Evolutionary conservation across 2,329 filamentous ascomycete species (phyloP), one percentile per base, ranked within the genome.

Genomic region (Apiospora arundinis): DNA sequence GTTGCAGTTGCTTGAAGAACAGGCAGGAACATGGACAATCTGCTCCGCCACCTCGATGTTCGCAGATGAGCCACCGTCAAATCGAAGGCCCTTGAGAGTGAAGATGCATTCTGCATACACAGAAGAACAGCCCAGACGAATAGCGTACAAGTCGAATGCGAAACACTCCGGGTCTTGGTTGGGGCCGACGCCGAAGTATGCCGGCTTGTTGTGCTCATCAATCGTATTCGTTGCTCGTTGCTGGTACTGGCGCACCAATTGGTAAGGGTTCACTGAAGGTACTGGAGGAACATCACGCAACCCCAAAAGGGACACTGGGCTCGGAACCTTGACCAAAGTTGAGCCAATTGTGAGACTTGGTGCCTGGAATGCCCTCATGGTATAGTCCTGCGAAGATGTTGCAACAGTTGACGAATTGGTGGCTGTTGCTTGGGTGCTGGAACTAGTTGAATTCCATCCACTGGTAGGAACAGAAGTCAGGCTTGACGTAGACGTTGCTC

Each of bases 161-260:
- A 69, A 32, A 25, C 67, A 69, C 16, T 71, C 21, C 0, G 73
- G 73, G 3, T 72, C 71, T 28, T 72, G 72, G 56, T 77, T 74
- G 69, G 77, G 74, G 2, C 77, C 78, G 45, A 78, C 74, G 46
- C 76, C 73, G 69, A 80, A 77, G 14, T 70, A 70, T 46, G 76
- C 78, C 16, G 72, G 72, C 56, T 75, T 73, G 4, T 67, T 66
- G 14, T 72, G 65, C 6, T 71, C 67, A 67, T 69, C 72, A 7
- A 73, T 44, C 9, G 72, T 77, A 32, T 74, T 74, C 25, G 75
- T 75, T 4, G 75, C 75, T 48, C 75, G 74, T 11, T 77, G 78
- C 32, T 74, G 77, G 67, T 78, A 80, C 56, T 78, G 77, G 66
- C 80, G 71, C 74, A 80, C 78, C 21, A 76, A 69, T 72, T 79